Base-by-base conservation (phyloP, 257 asterid species). In the Nemophila menziesii region DNA sequence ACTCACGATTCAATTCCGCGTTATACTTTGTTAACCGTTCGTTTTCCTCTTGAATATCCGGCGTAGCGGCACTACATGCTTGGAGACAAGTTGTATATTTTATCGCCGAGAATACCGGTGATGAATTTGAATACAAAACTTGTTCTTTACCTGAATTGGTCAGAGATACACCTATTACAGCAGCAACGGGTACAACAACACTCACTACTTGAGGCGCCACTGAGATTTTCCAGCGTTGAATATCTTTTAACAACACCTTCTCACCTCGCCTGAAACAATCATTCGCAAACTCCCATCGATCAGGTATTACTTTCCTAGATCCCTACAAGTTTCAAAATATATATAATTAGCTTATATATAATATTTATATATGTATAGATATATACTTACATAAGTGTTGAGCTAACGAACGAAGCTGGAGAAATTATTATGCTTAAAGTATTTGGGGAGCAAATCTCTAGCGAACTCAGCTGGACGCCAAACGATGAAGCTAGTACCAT, bases 401-500 rank as follows among this genome's bases (percentile, higher is more conserved):
- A 86, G 86, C 38, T 82, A 93, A 17, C 96, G 81, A 58, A 86
- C 96, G 39, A 86, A 86, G 58, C 96, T 86, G 36, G 94, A 86
- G 64, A 86, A 82, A 70, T 86, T 86, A 56, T 86, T 86, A 77
- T 86, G 96, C 24, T 86, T 82, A 58, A 86, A 86, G 50, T 74
- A 86, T 55, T 74, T 76, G 0, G 96, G 96, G 26, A 86, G 68
- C 52, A 86, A 72, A 74, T 86, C 94, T 22, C 84, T 51, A 11
- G 94, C 90, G 17, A 82, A 86, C 52, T 86, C 96, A 13, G 93
- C 92, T 0, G 94, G 78, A 16, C 80, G 76, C 94, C 94, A 86
- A 16, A 82, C 92, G 18, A 86, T 69, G 69, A 86, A 86, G 2
- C 82, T 55, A 0, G 93, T 72, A 24, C 96, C 94, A 15, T 82